Base-by-base conservation (phyloP, 805 yeast species). In the Hanseniaspora valbyensis region DNA sequence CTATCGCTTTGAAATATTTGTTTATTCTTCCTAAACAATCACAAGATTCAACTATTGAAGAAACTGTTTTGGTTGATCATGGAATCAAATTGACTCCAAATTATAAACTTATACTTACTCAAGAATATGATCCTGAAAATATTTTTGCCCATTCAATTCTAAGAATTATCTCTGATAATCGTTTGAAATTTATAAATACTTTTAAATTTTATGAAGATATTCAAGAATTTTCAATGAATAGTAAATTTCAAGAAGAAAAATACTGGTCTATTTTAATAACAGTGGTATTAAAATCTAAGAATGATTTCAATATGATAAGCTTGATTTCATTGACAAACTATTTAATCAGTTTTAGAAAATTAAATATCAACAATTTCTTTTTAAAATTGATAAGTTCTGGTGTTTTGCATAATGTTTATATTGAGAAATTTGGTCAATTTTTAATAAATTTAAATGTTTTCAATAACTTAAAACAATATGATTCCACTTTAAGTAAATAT, bases 361-460 rank as follows among this genome's bases (percentile, higher is more conserved):
- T 48, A 26, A 48, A 48, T 24, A 28, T 40, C 25, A 48, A 41
- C 32, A 48, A 48, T 14, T 48, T 48, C 16, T 48, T 48, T 19
- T 40, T 48, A n/a, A 48, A 48, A 14, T 14, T 48, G 7, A 48
- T 48, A 16, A 40, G 44, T 19, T 48, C 51, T 2, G 51, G 51
- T 18, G 32, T 40, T 25, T 19, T 48, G 24, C 51, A 48, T 40
- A 48, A 21, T 8, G 10, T 38, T 7, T 40, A 37, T 21, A 33
- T 25, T 18, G 41, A 48, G 19, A 40, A 40, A 12, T 30, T 48
- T 8, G 28, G 51, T 36, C 4, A n/a, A 5, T 48, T 48, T 19
- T 33, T 48, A 26, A 33, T 48, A n/a, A 48, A 48, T 30, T 6
- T 48, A 2, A 40, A 48, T 21, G 28, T 32, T 18, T 40, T 22